phyloP scores from a whole-genome alignment of 495 filamentous ascomycete genomes.

The Jackrogersella minutella region DNA sequence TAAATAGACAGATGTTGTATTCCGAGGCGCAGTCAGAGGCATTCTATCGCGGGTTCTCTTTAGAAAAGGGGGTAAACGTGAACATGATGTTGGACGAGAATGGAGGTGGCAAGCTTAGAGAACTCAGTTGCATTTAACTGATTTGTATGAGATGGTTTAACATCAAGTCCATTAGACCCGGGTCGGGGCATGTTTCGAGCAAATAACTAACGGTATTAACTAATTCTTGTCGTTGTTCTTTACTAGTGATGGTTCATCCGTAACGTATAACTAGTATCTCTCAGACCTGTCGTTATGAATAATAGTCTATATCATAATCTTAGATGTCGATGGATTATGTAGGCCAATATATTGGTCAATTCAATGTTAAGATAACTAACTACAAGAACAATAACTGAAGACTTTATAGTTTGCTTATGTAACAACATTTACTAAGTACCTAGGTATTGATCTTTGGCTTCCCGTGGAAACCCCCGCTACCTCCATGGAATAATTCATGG shows the following conservation, averaged over 20 bases:
- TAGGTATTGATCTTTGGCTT: too few species aligned
- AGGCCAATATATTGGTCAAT: too few species aligned
- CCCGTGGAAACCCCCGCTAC: too few species aligned
- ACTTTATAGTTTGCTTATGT: too few species aligned
- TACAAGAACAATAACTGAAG: too few species aligned
- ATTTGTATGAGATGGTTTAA: slow-evolving; percentile 32
- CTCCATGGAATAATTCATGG: too few species aligned
- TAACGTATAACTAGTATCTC: too few species aligned
- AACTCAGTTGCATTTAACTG: slow-evolving; percentile 23
- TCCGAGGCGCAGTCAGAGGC: slow-evolving; percentile 27
- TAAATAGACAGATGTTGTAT: slow-evolving; percentile 30
- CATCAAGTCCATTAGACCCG: slow-evolving; percentile 14
- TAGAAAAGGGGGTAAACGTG: slow-evolving; percentile 3
- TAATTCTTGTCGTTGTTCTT: background rate
- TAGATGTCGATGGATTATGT: too few species aligned
- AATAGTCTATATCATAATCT: too few species aligned
- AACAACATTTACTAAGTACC: too few species aligned
- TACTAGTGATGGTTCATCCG: background rate
- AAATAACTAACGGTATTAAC: slow-evolving; percentile 28
- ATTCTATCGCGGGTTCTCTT: slow-evolving; percentile 4
- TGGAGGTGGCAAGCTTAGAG: slow-evolving; percentile 10
- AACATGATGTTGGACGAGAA: slow-evolving; percentile 11
- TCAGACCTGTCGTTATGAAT: too few species aligned
- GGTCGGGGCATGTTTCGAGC: slow-evolving; percentile 20
- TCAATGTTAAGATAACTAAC: too few species aligned